phyloP scores from a whole-genome alignment of 352 stramenopile genomes.

The Pythium vanterpoolii region DNA sequence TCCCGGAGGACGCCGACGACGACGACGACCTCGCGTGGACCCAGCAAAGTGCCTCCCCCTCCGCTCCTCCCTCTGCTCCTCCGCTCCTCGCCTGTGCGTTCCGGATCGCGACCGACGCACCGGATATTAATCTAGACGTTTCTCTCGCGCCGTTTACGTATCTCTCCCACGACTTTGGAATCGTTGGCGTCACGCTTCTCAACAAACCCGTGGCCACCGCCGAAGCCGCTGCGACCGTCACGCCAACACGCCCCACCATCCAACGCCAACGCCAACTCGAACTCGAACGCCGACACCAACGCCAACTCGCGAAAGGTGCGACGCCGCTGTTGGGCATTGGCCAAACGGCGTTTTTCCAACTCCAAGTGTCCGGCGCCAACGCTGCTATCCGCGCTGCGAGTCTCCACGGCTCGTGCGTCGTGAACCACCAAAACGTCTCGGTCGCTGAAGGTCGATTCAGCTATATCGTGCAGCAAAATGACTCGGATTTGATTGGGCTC shows the following conservation, averaged over 20 bases:
- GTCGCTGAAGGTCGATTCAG: slow-evolving; percentile 29
- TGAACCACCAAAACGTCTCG: slow-evolving; percentile 33
- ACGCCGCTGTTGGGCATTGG: slow-evolving; percentile 24
- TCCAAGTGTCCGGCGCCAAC: slow-evolving; percentile 21
- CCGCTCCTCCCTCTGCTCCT: too few relatives aligned
- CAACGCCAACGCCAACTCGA: not conserved
- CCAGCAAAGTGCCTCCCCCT: not conserved
- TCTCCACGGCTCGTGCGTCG: slow-evolving; percentile 27
- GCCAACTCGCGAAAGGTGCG: slow-evolving; percentile 1
- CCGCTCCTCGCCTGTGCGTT: slow-evolving; percentile 13
- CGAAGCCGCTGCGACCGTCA: not conserved
- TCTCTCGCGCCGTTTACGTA: slow-evolving; percentile 17
- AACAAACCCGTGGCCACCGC: slow-evolving; percentile 11
- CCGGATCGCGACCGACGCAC: not conserved
- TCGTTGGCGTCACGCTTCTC: slow-evolving; percentile 21
- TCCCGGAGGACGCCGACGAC: slow-evolving; percentile 18
- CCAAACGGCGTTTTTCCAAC: slow-evolving; percentile 12
- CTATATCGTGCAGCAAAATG: slow-evolving; percentile 42
- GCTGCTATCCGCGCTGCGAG: slow-evolving; percentile 3
- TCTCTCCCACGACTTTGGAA: slow-evolving; percentile 14
- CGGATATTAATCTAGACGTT: slow-evolving; percentile 8
- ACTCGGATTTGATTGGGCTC: slow-evolving; percentile 39
- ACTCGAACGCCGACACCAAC: not conserved
- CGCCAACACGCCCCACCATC: slow-evolving; percentile 7
- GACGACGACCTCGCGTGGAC: slow-evolving; percentile 6